These are phyloP conservation scores for Dittrichia graveolens DNA, from an alignment of 129 eudicot species.

Conservation along the genomic window DNA sequence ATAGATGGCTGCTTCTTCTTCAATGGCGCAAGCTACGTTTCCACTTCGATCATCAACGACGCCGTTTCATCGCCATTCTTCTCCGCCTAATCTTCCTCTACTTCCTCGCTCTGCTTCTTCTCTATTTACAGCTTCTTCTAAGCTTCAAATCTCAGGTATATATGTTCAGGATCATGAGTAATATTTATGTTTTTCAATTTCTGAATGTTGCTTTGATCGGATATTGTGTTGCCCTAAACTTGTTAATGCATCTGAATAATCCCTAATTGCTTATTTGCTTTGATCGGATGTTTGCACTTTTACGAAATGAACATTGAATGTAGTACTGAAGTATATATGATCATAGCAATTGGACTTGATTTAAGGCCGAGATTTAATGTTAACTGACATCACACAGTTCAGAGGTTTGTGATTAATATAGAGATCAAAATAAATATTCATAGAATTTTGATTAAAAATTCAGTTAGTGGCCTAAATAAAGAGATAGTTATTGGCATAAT, in stretches of 20 bases:
- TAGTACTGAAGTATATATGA: neutral
- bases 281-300: slow-evolving; percentile 1
- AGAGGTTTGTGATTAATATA: neutral
- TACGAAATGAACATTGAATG: neutral
- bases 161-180: slow-evolving; percentile 2
- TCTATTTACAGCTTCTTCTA: slow-evolving; percentile 16
- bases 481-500: neutral
- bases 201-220: neutral
- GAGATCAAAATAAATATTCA: slow-evolving; percentile 1
- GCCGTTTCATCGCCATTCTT: slow-evolving; percentile 26
- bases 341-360: slow-evolving; percentile 7
- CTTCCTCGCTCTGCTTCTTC: slow-evolving; percentile 22
- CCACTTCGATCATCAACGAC: slow-evolving; percentile 22
- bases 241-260: neutral
- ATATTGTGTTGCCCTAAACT: slow-evolving; percentile 28
- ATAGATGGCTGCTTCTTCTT: slow-evolving; percentile 19
- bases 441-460: slow-evolving; percentile 1
- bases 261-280: neutral
- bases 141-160: slow-evolving; percentile 36
- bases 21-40: slow-evolving; percentile 19
- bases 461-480: neutral
- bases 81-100: slow-evolving; percentile 13
- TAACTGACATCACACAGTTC: slow-evolving; percentile 1
- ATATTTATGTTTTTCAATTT: slow-evolving; percentile 11
- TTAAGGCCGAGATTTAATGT: slow-evolving; percentile 10